These are phyloP conservation scores for Kalaharituber pfeilii DNA, from an alignment of 2,329 filamentous ascomycete genomes.

Conservation along the genomic window DNA sequence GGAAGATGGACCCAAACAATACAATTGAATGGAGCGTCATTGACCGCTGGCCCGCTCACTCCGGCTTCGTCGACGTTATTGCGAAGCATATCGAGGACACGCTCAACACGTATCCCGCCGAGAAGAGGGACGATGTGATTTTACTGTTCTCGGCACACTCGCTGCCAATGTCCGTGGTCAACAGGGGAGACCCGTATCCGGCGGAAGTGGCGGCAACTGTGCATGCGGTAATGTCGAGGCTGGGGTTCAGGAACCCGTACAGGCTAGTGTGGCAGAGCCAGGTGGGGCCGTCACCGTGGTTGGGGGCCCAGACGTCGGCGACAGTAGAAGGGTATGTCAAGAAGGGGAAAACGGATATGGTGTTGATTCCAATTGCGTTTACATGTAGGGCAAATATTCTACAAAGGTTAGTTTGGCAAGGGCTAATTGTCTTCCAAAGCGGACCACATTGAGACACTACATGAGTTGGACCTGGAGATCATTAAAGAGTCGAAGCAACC, in stretches of 20 bases:
- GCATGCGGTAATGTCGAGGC: constrained; percentile 83
- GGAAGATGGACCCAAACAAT: constrained; percentile 49
- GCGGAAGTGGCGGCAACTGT: constrained; percentile 92
- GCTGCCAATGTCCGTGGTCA: constrained; percentile 91
- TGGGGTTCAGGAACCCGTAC: constrained; percentile 79
- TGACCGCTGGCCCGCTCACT: constrained; percentile 88
- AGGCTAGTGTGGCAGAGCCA: constrained; percentile 96
- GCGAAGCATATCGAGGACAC: constrained; percentile 81
- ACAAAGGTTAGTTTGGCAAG: neutral
- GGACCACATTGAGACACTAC: constrained; percentile 97
- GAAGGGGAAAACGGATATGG: constrained; percentile 77
- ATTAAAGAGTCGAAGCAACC: constrained; percentile 68
- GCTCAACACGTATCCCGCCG: constrained; percentile 65
- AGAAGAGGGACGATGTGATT: constrained; percentile 61
- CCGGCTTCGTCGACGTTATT: constrained; percentile 78
- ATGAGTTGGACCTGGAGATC: constrained; percentile 83
- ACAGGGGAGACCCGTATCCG: constrained; percentile 87
- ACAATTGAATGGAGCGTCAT: constrained; percentile 92
- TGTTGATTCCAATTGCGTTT: constrained; percentile 89
- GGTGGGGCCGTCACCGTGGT: constrained; percentile 86
- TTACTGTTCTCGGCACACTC: constrained; percentile 91
- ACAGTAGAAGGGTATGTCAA: constrained; percentile 79
- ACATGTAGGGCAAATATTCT: constrained; percentile 36
- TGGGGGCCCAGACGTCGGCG: constrained; percentile 79
- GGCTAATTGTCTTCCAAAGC: constrained; percentile 25